Base-by-base conservation (phyloP, 75 land plant species). In the Isoetes taiwanensis region DNA sequence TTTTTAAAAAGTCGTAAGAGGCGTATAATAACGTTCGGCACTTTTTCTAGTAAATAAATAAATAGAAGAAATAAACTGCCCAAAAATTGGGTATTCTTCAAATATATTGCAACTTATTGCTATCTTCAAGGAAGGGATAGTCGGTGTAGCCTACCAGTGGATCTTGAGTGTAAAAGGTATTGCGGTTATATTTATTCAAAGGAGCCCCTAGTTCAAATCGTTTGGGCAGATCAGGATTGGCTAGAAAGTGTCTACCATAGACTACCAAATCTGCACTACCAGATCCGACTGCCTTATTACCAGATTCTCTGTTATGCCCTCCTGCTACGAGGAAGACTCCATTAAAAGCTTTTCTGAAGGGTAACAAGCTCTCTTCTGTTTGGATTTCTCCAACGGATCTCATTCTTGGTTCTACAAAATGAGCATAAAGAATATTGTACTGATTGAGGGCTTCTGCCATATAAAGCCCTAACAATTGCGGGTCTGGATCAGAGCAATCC, bases 321-420 rank as follows among this genome's bases (percentile, higher is more conserved):
- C 39, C 39, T 14, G 39, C 39, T 37, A 37, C 39, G 12, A 37
- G 39, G 14, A 37, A 37, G 12, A 14, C 39, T 37, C 39, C 39
- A 10, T 38, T 60, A 23, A 38, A 34, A 32, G 21, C 5, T 30
- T 60, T 60, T 31, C 42, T 60, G 3, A 60, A 21, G 27, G 34
- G 62, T 10, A 30, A 60, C 19, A 34, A 30, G 29, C 42, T 37
- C 26, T 11, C n/a, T n/a, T n/a, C n/a, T n/a, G n/a, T n/a, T n/a
- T n/a, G n/a, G n/a, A n/a, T n/a, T n/a, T n/a, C n/a, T n/a, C n/a
- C n/a, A n/a, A n/a, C n/a, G n/a, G n/a, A n/a, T 9, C 39, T 37
- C 39, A 60, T 34, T 31, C 39, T 41, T 37, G 39, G 14, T 14
- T 37, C 39, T 9, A 37, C 39, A 14, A 9, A 37, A 37, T 37